Evolutionary conservation across 345 rosid species (phyloP).

Genomic region (Gossypioides kirkii): DNA sequence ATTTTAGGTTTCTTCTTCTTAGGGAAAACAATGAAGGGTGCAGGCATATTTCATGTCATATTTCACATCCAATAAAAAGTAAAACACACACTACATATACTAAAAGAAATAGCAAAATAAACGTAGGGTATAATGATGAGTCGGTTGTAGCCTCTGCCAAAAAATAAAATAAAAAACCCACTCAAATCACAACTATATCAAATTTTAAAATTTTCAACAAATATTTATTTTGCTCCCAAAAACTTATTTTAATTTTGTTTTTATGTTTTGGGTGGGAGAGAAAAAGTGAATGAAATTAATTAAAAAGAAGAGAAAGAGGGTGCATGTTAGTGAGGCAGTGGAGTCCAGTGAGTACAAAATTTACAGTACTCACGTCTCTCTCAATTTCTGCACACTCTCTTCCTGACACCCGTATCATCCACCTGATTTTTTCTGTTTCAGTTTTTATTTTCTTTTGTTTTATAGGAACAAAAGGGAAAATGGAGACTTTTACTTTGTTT

Average conservation of each 20-base stretch:
- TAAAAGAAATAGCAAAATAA: background rate
- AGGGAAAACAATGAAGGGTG: background rate
- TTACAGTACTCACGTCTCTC: conserved; percentile 1
- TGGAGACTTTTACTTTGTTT: background rate
- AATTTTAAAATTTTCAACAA: no score
- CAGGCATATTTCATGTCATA: conserved; percentile 1
- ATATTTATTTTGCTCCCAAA: no score
- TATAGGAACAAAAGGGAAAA: background rate
- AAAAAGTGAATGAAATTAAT: background rate
- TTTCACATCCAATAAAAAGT: background rate
- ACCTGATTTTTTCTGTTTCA: background rate
- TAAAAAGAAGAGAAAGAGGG: background rate
- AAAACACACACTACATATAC: background rate
- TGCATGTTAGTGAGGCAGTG: conserved; percentile 1
- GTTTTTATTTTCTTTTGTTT: background rate
- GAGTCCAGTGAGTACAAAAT: background rate
- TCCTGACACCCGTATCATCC: conserved; percentile 8
- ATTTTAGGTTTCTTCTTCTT: background rate
- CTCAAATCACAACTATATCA: no score
- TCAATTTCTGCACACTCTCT: conserved; percentile 8
- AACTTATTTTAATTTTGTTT: no score
- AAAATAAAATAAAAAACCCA: no score
- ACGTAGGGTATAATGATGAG: conserved; percentile 3
- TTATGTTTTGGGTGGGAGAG: no score
- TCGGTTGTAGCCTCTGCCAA: background rate